Evolutionary conservation across 2,329 filamentous ascomycete species (phyloP).

Genomic region (Laburnicola sp.): DNA sequence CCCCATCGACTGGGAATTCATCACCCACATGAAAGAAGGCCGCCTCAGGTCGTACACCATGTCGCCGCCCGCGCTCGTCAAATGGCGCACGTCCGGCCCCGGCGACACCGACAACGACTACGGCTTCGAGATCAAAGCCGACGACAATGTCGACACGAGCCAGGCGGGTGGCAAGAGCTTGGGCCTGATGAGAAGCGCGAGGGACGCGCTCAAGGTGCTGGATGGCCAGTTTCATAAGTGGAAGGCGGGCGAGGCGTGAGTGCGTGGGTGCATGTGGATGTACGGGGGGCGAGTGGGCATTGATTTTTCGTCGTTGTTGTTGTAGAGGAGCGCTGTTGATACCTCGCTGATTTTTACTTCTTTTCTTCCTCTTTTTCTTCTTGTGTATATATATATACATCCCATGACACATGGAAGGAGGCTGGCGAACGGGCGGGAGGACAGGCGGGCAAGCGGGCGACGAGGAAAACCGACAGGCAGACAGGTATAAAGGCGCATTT

Average conservation of each 20-base stretch:
- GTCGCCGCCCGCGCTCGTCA: constrained; percentile 1
- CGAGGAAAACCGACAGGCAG: too few relatives aligned
- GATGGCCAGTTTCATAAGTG: constrained; percentile 4
- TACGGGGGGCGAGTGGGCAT: too few relatives aligned
- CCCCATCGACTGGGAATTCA: constrained; percentile 8
- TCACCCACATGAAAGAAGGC: constrained; percentile 1
- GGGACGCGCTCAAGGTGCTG: constrained; percentile 4
- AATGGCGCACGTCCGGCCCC: constrained; percentile 1
- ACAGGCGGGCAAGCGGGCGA: too few relatives aligned
- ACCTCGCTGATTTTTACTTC: too few relatives aligned
- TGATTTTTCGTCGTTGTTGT: too few relatives aligned
- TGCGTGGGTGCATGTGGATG: too few relatives aligned
- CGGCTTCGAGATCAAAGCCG: constrained; percentile 1
- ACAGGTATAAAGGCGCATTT: too few relatives aligned
- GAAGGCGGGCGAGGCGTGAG: background rate
- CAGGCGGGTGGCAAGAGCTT: background rate
- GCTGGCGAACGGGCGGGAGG: too few relatives aligned
- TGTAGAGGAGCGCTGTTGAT: too few relatives aligned
- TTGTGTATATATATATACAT: too few relatives aligned
- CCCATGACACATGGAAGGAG: too few relatives aligned
- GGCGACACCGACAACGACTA: constrained; percentile 11
- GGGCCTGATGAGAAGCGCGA: constrained; percentile 3
- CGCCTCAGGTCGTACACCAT: constrained; percentile 5
- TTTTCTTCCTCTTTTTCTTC: too few relatives aligned
- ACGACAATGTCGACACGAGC: background rate